Conservation (phyloP, 306 rosid species). For the Alnus glutinosa region DNA sequence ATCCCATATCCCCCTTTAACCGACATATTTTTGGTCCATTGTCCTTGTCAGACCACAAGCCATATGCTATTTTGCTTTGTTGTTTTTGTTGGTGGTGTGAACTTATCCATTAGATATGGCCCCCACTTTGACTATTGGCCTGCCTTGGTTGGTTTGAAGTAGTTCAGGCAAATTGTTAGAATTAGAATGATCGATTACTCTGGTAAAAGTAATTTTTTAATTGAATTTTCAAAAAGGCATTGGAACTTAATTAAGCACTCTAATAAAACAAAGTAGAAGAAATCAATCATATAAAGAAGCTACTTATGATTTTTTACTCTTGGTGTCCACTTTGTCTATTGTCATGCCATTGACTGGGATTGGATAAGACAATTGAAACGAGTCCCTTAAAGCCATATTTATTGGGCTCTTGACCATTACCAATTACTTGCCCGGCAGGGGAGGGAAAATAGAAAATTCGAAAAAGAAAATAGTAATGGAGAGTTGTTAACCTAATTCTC, state of each 20-base stretch:
- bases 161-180: neutral
- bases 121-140: conserved; percentile 48
- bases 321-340: neutral
- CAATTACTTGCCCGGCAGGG: conserved; percentile 34
- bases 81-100: conserved; percentile 9
- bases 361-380: conserved; percentile 18
- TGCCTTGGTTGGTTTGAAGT: conserved; percentile 19
- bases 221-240: conserved; percentile 9
- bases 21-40: conserved; percentile 27
- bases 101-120: conserved; percentile 28
- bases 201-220: conserved; percentile 15
- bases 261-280: conserved; percentile 12
- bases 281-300: conserved; percentile 21
- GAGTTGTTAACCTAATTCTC: conserved; percentile 33
- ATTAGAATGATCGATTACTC: neutral
- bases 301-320: conserved; percentile 25
- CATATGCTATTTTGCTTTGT: neutral
- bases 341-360: no score
- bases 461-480: conserved; percentile 4
- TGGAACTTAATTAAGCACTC: neutral
- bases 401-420: conserved; percentile 23
- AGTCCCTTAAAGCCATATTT: conserved; percentile 31
- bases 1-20: conserved; percentile 21
- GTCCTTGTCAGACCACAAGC: conserved; percentile 27
- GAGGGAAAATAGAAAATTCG: conserved; percentile 25